These are phyloP conservation scores for Aspergillus fijiensis DNA, from an alignment of 2,329 filamentous ascomycete genomes.

Conservation along the genomic window DNA sequence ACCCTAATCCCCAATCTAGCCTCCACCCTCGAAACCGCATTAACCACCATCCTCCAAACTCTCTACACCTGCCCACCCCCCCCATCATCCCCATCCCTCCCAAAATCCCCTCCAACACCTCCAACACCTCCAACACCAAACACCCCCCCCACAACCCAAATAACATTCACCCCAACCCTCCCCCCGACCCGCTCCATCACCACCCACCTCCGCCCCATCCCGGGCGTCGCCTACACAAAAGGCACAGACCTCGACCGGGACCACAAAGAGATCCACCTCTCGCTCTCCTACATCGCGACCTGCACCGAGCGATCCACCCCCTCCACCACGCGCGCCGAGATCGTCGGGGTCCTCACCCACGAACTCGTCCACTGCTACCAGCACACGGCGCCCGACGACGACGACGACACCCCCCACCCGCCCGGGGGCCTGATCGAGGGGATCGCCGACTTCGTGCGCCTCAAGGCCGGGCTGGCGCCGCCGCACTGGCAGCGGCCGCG, in stretches of 20 bases:
- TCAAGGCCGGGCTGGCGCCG: constrained; percentile 70
- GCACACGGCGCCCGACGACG: constrained; percentile 60
- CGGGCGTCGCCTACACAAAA: constrained; percentile 85
- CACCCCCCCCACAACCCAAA: too few relatives aligned
- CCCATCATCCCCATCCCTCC: too few relatives aligned
- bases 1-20: constrained; percentile 60
- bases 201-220: constrained; percentile 73
- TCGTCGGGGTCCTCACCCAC: constrained; percentile 81
- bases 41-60: constrained; percentile 66
- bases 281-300: constrained; percentile 66
- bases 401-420: constrained; percentile 22
- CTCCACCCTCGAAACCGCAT: constrained; percentile 59
- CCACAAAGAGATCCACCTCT: constrained; percentile 93
- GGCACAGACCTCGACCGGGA: constrained; percentile 75
- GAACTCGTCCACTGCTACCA: constrained; percentile 97
- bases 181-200: constrained; percentile 81
- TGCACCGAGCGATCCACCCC: constrained; percentile 15
- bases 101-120: constrained; percentile 1
- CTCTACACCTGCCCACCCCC: constrained; percentile 59
- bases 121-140: too few relatives aligned
- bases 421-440: constrained; percentile 84
- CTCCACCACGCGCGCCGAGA: constrained; percentile 54
- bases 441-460: constrained; percentile 86
- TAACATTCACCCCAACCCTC: constrained; percentile 39
- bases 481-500: constrained; percentile 73